Evolutionary conservation across 2,329 filamentous ascomycete genomes (phyloP).

Genomic region (Cladosporium sp.): DNA sequence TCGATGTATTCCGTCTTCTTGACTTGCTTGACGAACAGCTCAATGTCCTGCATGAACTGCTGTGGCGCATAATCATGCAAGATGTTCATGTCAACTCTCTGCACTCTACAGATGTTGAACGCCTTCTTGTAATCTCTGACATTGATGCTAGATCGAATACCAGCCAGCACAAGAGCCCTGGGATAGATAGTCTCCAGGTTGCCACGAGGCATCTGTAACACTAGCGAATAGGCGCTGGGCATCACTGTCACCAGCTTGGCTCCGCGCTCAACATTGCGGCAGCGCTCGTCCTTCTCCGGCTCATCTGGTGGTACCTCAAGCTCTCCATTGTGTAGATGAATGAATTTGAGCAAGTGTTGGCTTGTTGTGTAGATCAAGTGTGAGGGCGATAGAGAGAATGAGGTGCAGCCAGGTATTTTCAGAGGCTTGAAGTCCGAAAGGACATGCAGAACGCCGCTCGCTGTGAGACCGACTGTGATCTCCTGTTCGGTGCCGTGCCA

Average conservation of each 20-base stretch:
- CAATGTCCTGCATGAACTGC: constrained; percentile 72
- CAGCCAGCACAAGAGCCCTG: constrained; percentile 83
- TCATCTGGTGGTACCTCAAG: constrained; percentile 81
- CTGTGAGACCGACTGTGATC: constrained; percentile 60
- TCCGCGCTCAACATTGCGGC: constrained; percentile 84
- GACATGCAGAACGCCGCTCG: constrained; percentile 59
- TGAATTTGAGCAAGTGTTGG: constrained; percentile 88
- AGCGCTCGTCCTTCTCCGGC: constrained; percentile 85
- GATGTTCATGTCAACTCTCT: constrained; percentile 97
- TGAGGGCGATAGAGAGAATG: constrained; percentile 71
- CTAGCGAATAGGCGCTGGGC: constrained; percentile 75
- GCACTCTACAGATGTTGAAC: constrained; percentile 81
- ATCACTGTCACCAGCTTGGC: constrained; percentile 82
- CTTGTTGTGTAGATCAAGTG: constrained; percentile 91
- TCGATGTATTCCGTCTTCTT: constrained; percentile 78
- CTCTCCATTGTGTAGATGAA: constrained; percentile 65
- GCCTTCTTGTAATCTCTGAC: constrained; percentile 74
- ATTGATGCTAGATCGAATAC: constrained; percentile 76
- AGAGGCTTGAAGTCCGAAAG: constrained; percentile 53
- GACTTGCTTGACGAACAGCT: constrained; percentile 76
- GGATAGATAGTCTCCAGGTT: constrained; percentile 95
- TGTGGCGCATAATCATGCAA: constrained; percentile 86
- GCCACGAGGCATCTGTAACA: constrained; percentile 91
- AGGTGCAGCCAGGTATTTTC: constrained; percentile 83
- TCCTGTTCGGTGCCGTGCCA: constrained; percentile 31